These are phyloP conservation scores for Falciphora oryzae DNA, from an alignment of 2,329 filamentous ascomycete genomes.

Conservation along the genomic window DNA sequence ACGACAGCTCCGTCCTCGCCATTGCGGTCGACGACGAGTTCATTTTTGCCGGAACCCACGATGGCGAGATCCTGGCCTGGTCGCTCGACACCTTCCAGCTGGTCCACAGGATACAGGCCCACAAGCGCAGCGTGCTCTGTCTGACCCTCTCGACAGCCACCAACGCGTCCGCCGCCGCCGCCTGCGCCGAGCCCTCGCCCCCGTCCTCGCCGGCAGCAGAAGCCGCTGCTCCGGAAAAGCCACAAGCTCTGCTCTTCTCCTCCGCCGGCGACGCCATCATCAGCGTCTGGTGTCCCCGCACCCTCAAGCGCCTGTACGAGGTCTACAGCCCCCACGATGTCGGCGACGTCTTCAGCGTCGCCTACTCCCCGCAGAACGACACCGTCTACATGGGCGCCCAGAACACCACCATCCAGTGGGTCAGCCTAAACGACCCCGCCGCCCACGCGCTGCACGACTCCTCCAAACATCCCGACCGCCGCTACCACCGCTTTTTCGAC, in stretches of 20 bases:
- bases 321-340: conserved; percentile 93
- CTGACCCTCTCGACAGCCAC: conserved; percentile 62
- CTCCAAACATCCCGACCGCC: conserved; percentile 65
- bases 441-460: conserved; percentile 55
- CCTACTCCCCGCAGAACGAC: conserved; percentile 72
- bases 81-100: conserved; percentile 83
- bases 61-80: conserved; percentile 90
- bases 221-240: no score
- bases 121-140: conserved; percentile 85
- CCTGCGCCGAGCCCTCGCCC: conserved; percentile 37
- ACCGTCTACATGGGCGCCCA: conserved; percentile 90
- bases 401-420: conserved; percentile 95
- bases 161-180: conserved; percentile 48
- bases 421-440: conserved; percentile 61
- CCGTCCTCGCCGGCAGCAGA: background rate
- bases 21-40: conserved; percentile 73
- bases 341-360: conserved; percentile 93
- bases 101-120: conserved; percentile 73
- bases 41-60: conserved; percentile 89
- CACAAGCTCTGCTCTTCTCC: conserved; percentile 65
- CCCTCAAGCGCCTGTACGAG: conserved; percentile 73
- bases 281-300: conserved; percentile 83
- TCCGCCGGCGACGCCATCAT: conserved; percentile 90
- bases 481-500: conserved; percentile 89
- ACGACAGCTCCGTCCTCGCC: conserved; percentile 74